Percentiles rank a stretch among this genome's conserved stretches.
Conservation (phyloP, 2,329 filamentous ascomycete species). For the Amesomyces nigricolor region DNA sequence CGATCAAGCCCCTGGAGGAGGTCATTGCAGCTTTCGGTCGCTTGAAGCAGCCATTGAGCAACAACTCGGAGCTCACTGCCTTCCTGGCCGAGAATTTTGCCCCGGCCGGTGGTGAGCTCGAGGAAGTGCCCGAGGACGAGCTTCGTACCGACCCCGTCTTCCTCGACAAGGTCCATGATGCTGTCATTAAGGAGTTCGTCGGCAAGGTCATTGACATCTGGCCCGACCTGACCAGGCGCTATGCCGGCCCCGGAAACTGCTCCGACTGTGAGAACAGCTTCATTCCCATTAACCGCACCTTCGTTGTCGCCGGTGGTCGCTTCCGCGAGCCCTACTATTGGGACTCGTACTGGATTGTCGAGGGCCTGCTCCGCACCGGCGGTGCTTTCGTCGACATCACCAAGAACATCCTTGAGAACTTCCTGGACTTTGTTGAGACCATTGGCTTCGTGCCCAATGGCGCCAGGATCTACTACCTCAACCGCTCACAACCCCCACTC, state of each 20-base stretch:
- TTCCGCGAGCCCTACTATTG: slow-evolving; percentile 68
- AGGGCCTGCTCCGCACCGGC: slow-evolving; percentile 59
- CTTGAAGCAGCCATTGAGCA: slow-evolving; percentile 54
- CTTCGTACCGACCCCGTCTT: slow-evolving; percentile 54
- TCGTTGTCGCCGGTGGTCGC: slow-evolving; percentile 65
- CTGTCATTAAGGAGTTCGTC: slow-evolving; percentile 55
- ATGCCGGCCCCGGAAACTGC: slow-evolving; percentile 49
- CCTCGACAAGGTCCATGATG: slow-evolving; percentile 50
- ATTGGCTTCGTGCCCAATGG: slow-evolving; percentile 65
- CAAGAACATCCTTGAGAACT: slow-evolving; percentile 64
- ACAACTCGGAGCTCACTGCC: slow-evolving; percentile 55
- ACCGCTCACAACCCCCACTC: slow-evolving; percentile 62
- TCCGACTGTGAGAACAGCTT: slow-evolving; percentile 58
- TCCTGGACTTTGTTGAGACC: slow-evolving; percentile 58
- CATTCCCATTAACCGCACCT: slow-evolving; percentile 60
- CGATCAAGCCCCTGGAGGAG: slow-evolving; percentile 51
- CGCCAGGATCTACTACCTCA: slow-evolving; percentile 61
- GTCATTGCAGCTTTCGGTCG: slow-evolving; percentile 57
- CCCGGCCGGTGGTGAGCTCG: slow-evolving; percentile 57
- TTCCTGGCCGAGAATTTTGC: slow-evolving; percentile 61
- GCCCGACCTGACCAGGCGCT: slow-evolving; percentile 60
- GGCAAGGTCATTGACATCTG: slow-evolving; percentile 62
- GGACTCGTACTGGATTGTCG: slow-evolving; percentile 65
- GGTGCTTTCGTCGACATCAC: slow-evolving; percentile 59
- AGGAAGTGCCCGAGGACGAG: slow-evolving; percentile 45